These are phyloP conservation scores for Populus ilicifolia DNA, from an alignment of 345 rosid genomes.

Conservation along the genomic window DNA sequence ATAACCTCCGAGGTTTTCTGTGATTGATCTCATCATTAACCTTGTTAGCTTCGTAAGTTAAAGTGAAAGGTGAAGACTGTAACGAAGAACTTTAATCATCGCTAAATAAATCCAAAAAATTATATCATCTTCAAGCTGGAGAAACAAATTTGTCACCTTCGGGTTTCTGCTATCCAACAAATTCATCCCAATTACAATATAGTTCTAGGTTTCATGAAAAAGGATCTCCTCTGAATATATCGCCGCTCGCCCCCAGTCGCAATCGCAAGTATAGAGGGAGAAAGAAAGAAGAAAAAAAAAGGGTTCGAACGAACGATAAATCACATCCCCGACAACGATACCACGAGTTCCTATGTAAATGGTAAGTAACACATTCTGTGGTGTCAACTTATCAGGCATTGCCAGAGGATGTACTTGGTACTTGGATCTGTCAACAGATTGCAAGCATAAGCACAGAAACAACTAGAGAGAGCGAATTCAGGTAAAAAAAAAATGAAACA, in stretches of 20 bases:
- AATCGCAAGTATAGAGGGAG: neutral
- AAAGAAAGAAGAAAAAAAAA: neutral
- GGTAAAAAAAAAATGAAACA: neutral
- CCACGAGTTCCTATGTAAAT: neutral
- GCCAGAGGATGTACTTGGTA: slow-evolving; percentile 38
- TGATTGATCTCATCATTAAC: neutral
- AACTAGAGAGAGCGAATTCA: neutral
- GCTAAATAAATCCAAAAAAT: neutral
- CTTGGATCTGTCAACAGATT: slow-evolving; percentile 51
- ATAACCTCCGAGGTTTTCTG: neutral
- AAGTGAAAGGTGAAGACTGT: neutral
- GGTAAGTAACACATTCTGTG: neutral
- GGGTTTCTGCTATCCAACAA: slow-evolving; percentile 32
- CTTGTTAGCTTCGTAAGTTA: neutral
- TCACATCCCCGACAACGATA: slow-evolving; percentile 11
- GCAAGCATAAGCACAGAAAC: neutral
- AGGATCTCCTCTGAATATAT: neutral
- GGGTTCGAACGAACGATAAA: neutral
- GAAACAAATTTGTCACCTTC: neutral
- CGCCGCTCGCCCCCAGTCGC: neutral
- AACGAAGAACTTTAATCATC: neutral
- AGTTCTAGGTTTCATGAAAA: slow-evolving; percentile 2
- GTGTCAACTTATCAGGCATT: slow-evolving; percentile 12
- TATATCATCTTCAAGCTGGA: slow-evolving; percentile 1
- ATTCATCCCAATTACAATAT: slow-evolving; percentile 17